Evolutionary conservation across 345 rosid genomes (phyloP).

Genomic region (Acer campestre): DNA sequence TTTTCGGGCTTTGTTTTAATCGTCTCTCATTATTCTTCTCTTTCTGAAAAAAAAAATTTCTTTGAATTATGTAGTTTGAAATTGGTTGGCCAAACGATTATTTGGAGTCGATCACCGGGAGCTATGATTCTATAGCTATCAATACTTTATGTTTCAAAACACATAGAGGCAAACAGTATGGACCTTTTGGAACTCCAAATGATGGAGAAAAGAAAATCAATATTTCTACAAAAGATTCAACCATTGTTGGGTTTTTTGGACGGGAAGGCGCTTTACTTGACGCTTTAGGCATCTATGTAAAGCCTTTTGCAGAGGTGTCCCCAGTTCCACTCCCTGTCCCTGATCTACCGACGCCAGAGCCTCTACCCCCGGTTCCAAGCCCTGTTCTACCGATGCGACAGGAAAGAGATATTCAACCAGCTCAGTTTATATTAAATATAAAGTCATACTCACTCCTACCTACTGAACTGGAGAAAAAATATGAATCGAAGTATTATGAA

Average conservation of each 20-base stretch:
- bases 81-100: neutral
- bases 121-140: neutral
- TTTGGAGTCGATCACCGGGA: neutral
- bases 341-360: too few relatives aligned
- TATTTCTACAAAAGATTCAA: neutral
- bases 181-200: neutral
- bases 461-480: too few relatives aligned
- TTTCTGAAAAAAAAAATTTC: too few relatives aligned
- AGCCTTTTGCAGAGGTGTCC: neutral
- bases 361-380: neutral
- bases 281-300: neutral
- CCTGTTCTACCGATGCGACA: neutral
- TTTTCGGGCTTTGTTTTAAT: neutral
- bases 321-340: too few relatives aligned
- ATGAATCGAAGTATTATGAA: neutral
- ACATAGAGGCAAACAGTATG: neutral
- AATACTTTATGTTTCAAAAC: neutral
- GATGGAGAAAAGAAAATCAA: too few relatives aligned
- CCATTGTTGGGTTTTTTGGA: neutral
- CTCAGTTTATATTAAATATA: too few relatives aligned
- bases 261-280: neutral
- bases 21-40: too few relatives aligned
- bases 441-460: too few relatives aligned
- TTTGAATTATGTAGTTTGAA: neutral
- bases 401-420: too few relatives aligned